Percentiles rank a stretch among this genome's conserved stretches.
phyloP scores from a whole-genome alignment of 31 red algal genomes.

The Odonthalia washingtoniensis region DNA sequence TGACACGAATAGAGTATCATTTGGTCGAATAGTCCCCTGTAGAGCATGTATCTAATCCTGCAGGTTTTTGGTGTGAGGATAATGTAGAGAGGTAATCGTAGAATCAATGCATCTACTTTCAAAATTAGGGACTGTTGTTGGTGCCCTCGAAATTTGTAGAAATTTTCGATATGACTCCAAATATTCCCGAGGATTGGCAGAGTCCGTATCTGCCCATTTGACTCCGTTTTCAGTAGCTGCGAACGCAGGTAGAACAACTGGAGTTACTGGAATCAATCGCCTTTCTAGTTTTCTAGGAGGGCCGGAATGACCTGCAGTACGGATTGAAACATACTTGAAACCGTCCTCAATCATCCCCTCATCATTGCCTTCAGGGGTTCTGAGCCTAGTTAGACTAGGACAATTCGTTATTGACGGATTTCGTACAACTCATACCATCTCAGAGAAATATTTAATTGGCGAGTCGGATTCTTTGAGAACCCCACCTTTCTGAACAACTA shows the following conservation, averaged over 20 bases:
- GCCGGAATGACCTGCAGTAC: conserved; percentile 69
- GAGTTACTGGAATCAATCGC: conserved; percentile 50
- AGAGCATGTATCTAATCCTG: too few relatives aligned
- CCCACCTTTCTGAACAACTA: too few relatives aligned
- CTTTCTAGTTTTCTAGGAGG: conserved; percentile 63
- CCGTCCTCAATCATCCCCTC: not conserved
- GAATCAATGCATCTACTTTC: too few relatives aligned
- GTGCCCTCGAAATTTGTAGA: too few relatives aligned
- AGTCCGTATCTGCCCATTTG: too few relatives aligned
- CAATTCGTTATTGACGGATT: not conserved
- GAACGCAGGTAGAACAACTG: conserved; percentile 62
- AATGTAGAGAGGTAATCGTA: too few relatives aligned
- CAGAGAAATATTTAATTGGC: not conserved
- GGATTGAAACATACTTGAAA: conserved; percentile 42
- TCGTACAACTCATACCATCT: not conserved
- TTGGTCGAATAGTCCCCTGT: too few relatives aligned
- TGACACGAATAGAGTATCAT: conserved; percentile 58
- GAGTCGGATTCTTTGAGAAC: not conserved
- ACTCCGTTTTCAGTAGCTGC: not conserved
- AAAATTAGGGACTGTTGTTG: too few relatives aligned
- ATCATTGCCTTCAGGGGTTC: not conserved
- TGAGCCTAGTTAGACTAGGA: not conserved
- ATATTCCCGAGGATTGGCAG: too few relatives aligned
- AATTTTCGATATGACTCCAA: too few relatives aligned
- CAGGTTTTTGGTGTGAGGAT: too few relatives aligned